Evolutionary conservation across 805 yeast genomes (phyloP), one percentile per base, ranked within the genome.

Genomic region (Pichia manshurica): DNA sequence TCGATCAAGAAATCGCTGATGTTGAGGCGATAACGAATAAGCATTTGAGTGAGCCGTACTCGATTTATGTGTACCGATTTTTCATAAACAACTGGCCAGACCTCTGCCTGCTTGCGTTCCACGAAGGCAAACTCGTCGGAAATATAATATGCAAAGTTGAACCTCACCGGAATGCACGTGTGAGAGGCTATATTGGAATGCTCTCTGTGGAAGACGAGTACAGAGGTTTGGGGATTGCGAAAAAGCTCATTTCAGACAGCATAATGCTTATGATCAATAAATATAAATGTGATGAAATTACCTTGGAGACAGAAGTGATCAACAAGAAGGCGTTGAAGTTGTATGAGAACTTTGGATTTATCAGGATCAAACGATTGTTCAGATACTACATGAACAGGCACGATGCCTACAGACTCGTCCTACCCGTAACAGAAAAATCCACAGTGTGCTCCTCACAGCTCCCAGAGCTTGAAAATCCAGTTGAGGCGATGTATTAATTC

Each of bases 101-200:
- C 41, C 73, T 89, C 49, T 84, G 96, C 51, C 75, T 76, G 45
- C 59, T 86, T 34, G 91, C 84, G 9, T 74, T 74, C 49, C 73
- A 70, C 42, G 55, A 53, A 2, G 59, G 51, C 6, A 53, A 51
- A 28, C 73, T 83, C 2, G 71, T 90, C n/a, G 99, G 97, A 3
- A 87, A 84, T 34, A 81, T 91, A 7, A 86, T 93, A 6, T 82
- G 95, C 45, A 87, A 89, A 58, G 78, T 81, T 12, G 95, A 86
- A 53, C 70, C 77, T 1, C 97, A 91, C 65, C 73, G 91, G 50
- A 73, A 75, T 20, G 82, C 78, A 10, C 72, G 96, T 50, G 61
- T 73, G 55, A 73, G 99, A 51, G 99, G 99, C 0, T 93, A 93
- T 60, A 90, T 93, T 25, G 99, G 97, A 2, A 93, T 93, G 99